phyloP scores from a whole-genome alignment of 2,329 filamentous ascomycete genomes.

The Septoria petroselini region DNA sequence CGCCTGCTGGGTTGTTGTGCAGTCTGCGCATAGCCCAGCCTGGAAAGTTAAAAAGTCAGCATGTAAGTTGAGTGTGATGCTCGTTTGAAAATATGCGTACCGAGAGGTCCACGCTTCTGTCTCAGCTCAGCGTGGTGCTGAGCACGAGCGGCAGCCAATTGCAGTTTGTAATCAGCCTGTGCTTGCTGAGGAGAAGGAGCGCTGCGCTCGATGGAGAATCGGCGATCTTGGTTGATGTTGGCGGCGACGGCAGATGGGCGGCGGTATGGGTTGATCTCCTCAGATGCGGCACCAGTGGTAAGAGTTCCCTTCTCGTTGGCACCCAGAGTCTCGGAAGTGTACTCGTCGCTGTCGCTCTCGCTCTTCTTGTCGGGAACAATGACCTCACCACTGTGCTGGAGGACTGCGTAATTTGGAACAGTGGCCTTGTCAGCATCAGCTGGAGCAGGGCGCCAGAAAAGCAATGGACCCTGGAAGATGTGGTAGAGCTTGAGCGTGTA shows the following conservation, averaged over 20 bases:
- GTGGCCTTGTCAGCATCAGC: constrained; percentile 30
- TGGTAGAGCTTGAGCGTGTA: constrained; percentile 58
- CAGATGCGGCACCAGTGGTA: constrained; percentile 9
- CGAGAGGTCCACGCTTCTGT: constrained; percentile 11
- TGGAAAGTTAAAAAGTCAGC: not conserved
- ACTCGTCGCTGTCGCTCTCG: constrained; percentile 36
- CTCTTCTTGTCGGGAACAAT: constrained; percentile 36
- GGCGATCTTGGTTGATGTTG: not conserved
- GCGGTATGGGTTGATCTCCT: constrained; percentile 6
- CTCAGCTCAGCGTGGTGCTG: constrained; percentile 16
- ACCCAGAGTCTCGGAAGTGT: constrained; percentile 11
- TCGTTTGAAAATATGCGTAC: not conserved
- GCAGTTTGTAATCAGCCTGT: constrained; percentile 11
- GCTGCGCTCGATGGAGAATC: not conserved
- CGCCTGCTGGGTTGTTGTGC: constrained; percentile 15
- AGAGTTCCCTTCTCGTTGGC: constrained; percentile 35
- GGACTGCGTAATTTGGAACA: constrained; percentile 34
- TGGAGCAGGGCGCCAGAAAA: constrained; percentile 28
- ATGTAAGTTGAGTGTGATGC: too few species aligned
- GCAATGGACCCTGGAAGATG: constrained; percentile 47
- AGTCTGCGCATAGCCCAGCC: constrained; percentile 9
- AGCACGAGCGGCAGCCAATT: constrained; percentile 8
- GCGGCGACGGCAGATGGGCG: constrained; percentile 1
- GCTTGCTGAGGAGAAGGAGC: constrained; percentile 8
- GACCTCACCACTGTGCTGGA: constrained; percentile 19